These are phyloP conservation scores for Pseudocercospora eumusae DNA, from an alignment of 2,329 filamentous ascomycete species.

Conservation along the genomic window DNA sequence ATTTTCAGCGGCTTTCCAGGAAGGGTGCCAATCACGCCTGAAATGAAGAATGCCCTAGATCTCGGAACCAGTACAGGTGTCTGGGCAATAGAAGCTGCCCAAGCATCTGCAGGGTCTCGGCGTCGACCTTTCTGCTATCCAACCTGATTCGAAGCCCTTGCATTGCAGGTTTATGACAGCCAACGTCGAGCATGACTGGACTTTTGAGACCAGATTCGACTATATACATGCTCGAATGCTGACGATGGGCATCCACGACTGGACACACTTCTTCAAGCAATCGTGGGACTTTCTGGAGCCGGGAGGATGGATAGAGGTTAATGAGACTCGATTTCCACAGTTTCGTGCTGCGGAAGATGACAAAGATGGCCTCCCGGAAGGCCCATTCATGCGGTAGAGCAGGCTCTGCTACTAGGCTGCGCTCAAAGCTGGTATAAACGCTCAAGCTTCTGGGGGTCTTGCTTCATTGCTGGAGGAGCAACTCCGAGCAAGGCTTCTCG, in stretches of 20 bases:
- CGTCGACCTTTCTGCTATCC: slow-evolving; percentile 48
- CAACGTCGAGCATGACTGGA: slow-evolving; percentile 48
- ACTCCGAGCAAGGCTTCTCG: slow-evolving; percentile 47
- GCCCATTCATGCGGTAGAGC: slow-evolving; percentile 11
- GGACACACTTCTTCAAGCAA: slow-evolving; percentile 33
- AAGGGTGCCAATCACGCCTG: slow-evolving; percentile 25
- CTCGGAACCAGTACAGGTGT: slow-evolving; percentile 52
- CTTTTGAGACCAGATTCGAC: slow-evolving; percentile 38
- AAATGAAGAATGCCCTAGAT: slow-evolving; percentile 41
- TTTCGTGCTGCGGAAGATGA: slow-evolving; percentile 5
- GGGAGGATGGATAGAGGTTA: slow-evolving; percentile 26
- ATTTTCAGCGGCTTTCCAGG: slow-evolving; percentile 21
- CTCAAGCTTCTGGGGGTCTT: slow-evolving; percentile 1
- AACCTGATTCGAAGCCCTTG: slow-evolving; percentile 50
- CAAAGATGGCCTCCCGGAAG: not conserved
- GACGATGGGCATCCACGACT: slow-evolving; percentile 50
- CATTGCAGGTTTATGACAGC: slow-evolving; percentile 53
- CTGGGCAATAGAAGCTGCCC: slow-evolving; percentile 37
- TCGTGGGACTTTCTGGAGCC: slow-evolving; percentile 22
- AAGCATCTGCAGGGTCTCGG: slow-evolving; percentile 43
- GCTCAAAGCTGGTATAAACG: slow-evolving; percentile 8
- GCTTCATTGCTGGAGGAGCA: slow-evolving; percentile 5
- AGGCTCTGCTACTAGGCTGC: slow-evolving; percentile 6
- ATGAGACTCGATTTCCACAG: slow-evolving; percentile 11
- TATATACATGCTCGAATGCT: slow-evolving; percentile 51